Percentiles rank a stretch among this genome's conserved stretches.
phyloP scores from a whole-genome alignment of 129 eudicot species.

The Saposhnikovia divaricata region DNA sequence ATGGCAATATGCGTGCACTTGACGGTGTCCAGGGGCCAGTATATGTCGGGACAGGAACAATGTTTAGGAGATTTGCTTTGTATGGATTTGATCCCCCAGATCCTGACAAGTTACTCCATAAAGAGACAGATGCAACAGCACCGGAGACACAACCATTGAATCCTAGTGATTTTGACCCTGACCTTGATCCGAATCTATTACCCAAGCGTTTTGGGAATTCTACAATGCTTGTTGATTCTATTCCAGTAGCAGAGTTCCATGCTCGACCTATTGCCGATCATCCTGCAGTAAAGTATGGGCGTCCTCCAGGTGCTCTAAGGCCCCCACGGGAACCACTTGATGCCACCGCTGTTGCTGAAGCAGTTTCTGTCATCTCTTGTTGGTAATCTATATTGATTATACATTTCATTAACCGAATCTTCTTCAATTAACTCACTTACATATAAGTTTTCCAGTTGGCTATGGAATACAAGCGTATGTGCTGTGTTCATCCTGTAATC shows the following conservation, averaged over 20 bases:
- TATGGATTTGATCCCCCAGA: conserved; percentile 87
- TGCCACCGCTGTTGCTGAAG: conserved; percentile 76
- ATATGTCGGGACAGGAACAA: conserved; percentile 84
- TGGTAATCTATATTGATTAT: conserved; percentile 31
- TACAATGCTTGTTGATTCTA: conserved; percentile 54
- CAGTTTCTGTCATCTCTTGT: conserved; percentile 87
- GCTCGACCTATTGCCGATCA: conserved; percentile 93
- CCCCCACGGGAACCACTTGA: conserved; percentile 65
- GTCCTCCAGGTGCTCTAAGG: conserved; percentile 72
- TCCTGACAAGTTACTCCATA: conserved; percentile 18
- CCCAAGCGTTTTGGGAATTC: conserved; percentile 85
- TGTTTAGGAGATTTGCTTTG: conserved; percentile 84
- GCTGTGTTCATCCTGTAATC: background rate
- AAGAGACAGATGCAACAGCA: conserved; percentile 12
- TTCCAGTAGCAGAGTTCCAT: conserved; percentile 74
- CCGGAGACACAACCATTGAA: conserved; percentile 51
- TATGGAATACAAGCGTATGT: background rate
- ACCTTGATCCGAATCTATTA: conserved; percentile 56
- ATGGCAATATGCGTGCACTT: conserved; percentile 91
- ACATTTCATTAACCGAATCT: background rate
- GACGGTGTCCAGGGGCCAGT: conserved; percentile 93
- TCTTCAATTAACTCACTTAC: background rate
- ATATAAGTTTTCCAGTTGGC: background rate
- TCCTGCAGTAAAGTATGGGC: conserved; percentile 68
- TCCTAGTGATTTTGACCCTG: conserved; percentile 66